Evolutionary conservation across 2,329 filamentous ascomycete genomes (phyloP).

Genomic region (Aspergillus puulaauensis): DNA sequence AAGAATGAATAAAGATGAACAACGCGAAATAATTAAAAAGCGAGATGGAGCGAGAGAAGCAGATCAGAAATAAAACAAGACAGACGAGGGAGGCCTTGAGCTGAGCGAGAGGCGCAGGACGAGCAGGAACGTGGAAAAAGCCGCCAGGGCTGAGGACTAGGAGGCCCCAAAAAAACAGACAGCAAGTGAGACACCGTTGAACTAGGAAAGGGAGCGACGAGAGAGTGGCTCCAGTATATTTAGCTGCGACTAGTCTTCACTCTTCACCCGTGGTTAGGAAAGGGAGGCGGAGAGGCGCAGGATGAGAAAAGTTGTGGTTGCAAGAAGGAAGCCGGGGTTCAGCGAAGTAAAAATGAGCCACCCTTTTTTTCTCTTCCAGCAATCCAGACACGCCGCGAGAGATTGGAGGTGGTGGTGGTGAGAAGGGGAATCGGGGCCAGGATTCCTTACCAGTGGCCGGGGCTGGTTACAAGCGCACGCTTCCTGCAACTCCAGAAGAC

Average conservation of each 20-base stretch:
- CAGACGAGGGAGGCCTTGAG: constrained; percentile 13
- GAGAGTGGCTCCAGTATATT: constrained; percentile 9
- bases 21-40: constrained; percentile 10
- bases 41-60: neutral
- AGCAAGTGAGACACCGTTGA: constrained; percentile 11
- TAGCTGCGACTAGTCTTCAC: neutral
- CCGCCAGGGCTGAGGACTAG: constrained; percentile 23
- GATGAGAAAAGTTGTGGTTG: neutral
- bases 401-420: neutral
- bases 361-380: constrained; percentile 3
- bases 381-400: neutral
- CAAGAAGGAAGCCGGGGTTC: neutral
- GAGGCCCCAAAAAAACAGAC: constrained; percentile 17
- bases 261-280: constrained; percentile 1
- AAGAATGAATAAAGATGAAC: constrained; percentile 15
- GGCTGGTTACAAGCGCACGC: neutral
- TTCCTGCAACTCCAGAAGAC: neutral
- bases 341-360: neutral
- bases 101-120: constrained; percentile 17
- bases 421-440: constrained; percentile 1
- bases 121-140: constrained; percentile 24
- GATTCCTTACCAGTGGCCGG: constrained; percentile 9
- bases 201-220: neutral
- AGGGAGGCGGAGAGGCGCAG: neutral
- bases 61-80: constrained; percentile 12